Base-by-base conservation (phyloP, 345 rosid genomes). In the Brassica cretica region DNA sequence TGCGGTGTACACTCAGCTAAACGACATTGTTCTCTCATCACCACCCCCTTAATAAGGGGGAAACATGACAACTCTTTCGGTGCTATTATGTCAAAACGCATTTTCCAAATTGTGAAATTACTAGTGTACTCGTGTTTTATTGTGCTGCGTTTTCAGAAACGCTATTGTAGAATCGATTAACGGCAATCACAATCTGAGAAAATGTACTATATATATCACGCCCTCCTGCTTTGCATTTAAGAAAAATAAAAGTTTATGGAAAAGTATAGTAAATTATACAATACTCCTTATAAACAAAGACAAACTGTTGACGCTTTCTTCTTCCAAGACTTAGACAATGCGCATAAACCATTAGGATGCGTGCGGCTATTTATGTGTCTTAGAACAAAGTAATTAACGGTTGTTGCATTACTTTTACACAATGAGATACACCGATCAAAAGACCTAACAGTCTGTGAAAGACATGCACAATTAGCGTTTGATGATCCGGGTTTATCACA, bases 21-120 rank as follows among this genome's bases (percentile, higher is more conserved):
- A 80, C 82, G 82, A 80, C 82, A 74, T 74, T 65, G 75, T 74
- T 55, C 25, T 61, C 35, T 73, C 82, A 14, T 73, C 77, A n/a
- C 61, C 79, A 11, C 39, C 76, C 21, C 72, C 79, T 64, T 80
- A 64, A 56, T 39, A 14, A 25, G 65, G 25, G 58, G 30, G 14
- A 49, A 60, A 73, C 75, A n/a, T 37, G 53, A 72, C 73, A 72
- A 21, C 29, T 59, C 16, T 49, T 39, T 78, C 29, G 32, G 59
- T 66, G 63, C 66, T 72, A 59, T 15, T 10, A 15, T 14, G n/a
- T 39, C 33, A 30, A 30, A 39, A 46, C 24, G 46, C 51, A 37
- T 64, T 53, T 55, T 6, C 56, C 35, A 67, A 15, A 25, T 61
- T 12, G 65, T 61, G 9, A 61, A 61, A 49, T 49, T 67, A 56